phyloP scores from a whole-genome alignment of 169 alveolate genomes.

The Plasmodium chabaudi region DNA sequence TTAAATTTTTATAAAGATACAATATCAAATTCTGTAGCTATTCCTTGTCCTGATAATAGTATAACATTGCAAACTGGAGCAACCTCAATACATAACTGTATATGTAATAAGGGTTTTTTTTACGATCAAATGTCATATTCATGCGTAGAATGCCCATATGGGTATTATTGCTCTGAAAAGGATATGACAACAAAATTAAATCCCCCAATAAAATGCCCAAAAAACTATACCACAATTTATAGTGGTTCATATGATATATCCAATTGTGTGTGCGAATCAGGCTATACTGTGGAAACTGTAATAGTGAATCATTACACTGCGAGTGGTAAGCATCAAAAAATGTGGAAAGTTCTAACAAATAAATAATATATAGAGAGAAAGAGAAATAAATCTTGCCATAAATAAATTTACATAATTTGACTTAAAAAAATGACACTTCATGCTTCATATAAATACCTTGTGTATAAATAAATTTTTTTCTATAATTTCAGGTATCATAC shows the following conservation, averaged over 20 bases:
- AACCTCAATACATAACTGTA: slow-evolving; percentile 75
- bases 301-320: background rate
- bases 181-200: slow-evolving; percentile 25
- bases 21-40: slow-evolving; percentile 71
- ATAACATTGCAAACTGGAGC: slow-evolving; percentile 82
- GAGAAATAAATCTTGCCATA: background rate
- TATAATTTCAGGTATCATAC: too few relatives aligned
- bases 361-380: slow-evolving; percentile 14
- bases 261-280: slow-evolving; percentile 82
- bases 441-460: too few relatives aligned
- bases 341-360: slow-evolving; percentile 16
- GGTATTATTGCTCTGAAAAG: slow-evolving; percentile 85
- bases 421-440: too few relatives aligned
- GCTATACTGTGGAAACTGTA: slow-evolving; percentile 64
- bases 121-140: slow-evolving; percentile 21
- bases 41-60: slow-evolving; percentile 86
- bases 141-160: slow-evolving; percentile 86
- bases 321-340: background rate
- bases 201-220: slow-evolving; percentile 80
- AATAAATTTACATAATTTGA: too few relatives aligned
- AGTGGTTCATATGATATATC: slow-evolving; percentile 69
- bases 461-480: too few relatives aligned
- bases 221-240: slow-evolving; percentile 70
- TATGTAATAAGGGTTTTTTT: slow-evolving; percentile 79
- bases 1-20: slow-evolving; percentile 85